Percentiles rank a stretch among this genome's conserved stretches.
Evolutionary conservation across 345 rosid species (phyloP).

Genomic region (Psidium friedrichsthalianum): DNA sequence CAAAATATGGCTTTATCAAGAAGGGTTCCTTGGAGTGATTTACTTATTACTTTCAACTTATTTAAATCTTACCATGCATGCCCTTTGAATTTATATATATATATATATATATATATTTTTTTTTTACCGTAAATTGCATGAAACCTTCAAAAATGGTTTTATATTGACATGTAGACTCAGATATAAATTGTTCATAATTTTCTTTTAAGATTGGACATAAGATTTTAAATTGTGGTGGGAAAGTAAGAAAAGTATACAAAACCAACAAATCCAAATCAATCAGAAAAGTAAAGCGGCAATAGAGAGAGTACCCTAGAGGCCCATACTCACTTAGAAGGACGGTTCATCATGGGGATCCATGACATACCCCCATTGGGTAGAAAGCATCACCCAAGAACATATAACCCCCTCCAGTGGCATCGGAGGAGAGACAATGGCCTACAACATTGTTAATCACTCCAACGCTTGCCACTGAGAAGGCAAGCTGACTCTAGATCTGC

Average conservation of each 20-base stretch:
- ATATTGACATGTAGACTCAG: neutral
- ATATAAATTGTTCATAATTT: neutral
- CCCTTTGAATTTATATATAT: neutral
- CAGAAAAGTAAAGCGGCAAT: neutral
- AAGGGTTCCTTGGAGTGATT: neutral
- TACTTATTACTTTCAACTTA: neutral
- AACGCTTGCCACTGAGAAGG: conserved; percentile 88
- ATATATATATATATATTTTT: no score
- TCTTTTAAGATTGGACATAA: neutral
- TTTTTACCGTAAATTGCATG: neutral
- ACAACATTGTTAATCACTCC: conserved; percentile 73
- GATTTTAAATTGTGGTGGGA: neutral
- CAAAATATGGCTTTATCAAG: neutral
- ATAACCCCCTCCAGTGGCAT: conserved; percentile 54
- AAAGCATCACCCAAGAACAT: conserved; percentile 77
- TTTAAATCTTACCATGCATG: neutral
- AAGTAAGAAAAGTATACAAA: neutral
- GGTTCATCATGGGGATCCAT: conserved; percentile 74
- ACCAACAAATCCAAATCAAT: neutral
- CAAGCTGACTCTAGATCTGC: conserved; percentile 71
- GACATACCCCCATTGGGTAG: conserved; percentile 62
- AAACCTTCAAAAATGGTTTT: neutral
- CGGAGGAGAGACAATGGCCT: conserved; percentile 78
- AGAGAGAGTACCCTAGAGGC: neutral
- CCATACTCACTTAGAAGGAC: conserved; percentile 45